Percentiles rank a stretch among this genome's conserved stretches.
These are phyloP conservation scores for Daldinia bambusicola DNA, from an alignment of 495 filamentous ascomycete species.

Conservation along the genomic window DNA sequence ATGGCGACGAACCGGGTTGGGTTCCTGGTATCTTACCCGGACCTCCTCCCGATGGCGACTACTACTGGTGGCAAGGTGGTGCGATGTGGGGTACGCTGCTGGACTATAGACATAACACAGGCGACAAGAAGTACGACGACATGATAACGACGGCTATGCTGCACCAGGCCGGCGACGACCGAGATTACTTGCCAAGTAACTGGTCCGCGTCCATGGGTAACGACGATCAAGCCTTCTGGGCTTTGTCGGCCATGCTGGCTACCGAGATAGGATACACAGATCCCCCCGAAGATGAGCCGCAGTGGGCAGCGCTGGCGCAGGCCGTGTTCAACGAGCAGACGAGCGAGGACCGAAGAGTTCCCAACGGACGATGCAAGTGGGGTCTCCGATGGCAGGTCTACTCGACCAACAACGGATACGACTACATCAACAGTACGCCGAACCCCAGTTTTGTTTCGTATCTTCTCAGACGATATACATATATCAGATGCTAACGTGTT, in stretches of 20 bases:
- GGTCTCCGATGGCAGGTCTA: conserved; percentile 85
- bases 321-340: conserved; percentile 78
- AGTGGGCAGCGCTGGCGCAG: conserved; percentile 76
- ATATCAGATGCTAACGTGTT: conserved; percentile 44
- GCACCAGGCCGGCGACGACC: conserved; percentile 62
- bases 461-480: not conserved
- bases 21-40: conserved; percentile 67
- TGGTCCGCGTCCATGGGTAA: conserved; percentile 70
- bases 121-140: conserved; percentile 65
- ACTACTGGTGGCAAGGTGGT: conserved; percentile 82
- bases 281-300: conserved; percentile 61
- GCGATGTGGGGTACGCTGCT: conserved; percentile 70
- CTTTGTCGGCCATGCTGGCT: conserved; percentile 71
- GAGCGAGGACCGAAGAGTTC: conserved; percentile 65
- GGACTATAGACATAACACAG: conserved; percentile 68
- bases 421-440: conserved; percentile 72
- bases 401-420: conserved; percentile 76
- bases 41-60: conserved; percentile 58
- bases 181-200: conserved; percentile 67
- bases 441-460: not conserved
- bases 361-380: conserved; percentile 68
- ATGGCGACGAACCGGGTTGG: conserved; percentile 67
- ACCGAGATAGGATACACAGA: conserved; percentile 74
- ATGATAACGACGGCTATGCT: conserved; percentile 61
- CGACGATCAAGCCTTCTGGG: conserved; percentile 83